Evolutionary conservation across 352 stramenopile genomes (phyloP).

Genomic region (Phytopythium vexans): DNA sequence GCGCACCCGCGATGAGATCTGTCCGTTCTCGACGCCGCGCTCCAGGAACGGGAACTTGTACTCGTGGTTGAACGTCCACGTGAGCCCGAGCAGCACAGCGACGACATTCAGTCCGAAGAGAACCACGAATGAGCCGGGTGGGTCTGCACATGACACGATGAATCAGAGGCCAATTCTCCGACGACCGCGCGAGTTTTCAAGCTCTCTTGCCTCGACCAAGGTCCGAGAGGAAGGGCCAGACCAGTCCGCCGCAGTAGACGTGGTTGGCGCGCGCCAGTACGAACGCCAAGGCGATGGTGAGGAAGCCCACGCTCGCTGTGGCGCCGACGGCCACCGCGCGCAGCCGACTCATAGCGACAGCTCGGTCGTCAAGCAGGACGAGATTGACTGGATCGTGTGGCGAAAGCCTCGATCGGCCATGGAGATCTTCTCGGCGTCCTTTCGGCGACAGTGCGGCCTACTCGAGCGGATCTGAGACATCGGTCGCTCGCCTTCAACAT

Average conservation of each 20-base stretch:
- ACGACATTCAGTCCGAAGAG: conserved; percentile 45
- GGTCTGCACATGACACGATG: conserved; percentile 19
- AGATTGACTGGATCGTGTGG: no score
- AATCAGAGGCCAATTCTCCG: not conserved
- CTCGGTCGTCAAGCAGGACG: no score
- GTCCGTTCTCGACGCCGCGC: conserved; percentile 29
- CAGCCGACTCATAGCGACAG: conserved; percentile 21
- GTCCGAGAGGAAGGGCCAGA: conserved; percentile 60
- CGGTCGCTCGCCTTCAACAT: no score
- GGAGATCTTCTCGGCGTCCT: no score
- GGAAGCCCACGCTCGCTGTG: conserved; percentile 15
- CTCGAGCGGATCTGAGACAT: no score
- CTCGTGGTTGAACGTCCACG: conserved; percentile 59
- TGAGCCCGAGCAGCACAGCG: conserved; percentile 40
- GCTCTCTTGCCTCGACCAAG: conserved; percentile 36
- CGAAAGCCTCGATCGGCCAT: no score
- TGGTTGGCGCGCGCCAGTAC: conserved; percentile 23
- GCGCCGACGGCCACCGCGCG: conserved; percentile 15
- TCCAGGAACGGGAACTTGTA: conserved; percentile 47
- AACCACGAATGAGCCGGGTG: conserved; percentile 44
- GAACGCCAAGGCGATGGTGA: conserved; percentile 30
- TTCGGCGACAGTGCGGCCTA: no score
- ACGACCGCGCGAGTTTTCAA: not conserved
- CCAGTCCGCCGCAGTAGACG: conserved; percentile 47
- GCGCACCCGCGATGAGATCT: conserved; percentile 16